phyloP scores from a whole-genome alignment of 805 yeast genomes.

The Hanseniaspora hatyaiensis region DNA sequence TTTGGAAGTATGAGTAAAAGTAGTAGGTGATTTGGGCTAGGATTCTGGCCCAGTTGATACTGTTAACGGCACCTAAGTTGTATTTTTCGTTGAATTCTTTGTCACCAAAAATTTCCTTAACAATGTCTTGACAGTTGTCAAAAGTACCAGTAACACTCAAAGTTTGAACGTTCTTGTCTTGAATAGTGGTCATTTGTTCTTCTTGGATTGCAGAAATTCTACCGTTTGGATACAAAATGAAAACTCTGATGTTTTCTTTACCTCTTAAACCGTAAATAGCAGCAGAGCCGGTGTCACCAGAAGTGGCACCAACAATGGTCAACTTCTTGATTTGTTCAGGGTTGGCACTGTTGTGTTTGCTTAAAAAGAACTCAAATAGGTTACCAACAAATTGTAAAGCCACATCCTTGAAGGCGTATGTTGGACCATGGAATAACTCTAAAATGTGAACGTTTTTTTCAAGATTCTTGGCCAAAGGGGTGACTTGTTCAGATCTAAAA shows the following conservation, averaged over 20 bases:
- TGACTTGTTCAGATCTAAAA: constrained; percentile 75
- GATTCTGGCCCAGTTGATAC: constrained; percentile 98
- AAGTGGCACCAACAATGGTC: constrained; percentile 97
- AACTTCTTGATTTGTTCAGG: constrained; percentile 58
- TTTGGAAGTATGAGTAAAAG: constrained; percentile 79
- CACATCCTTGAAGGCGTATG: constrained; percentile 97
- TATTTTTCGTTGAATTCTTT: constrained; percentile 72
- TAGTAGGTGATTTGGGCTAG: constrained; percentile 96
- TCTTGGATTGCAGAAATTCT: constrained; percentile 96
- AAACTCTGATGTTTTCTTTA: constrained; percentile 94
- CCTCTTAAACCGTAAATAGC: constrained; percentile 96
- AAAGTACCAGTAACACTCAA: constrained; percentile 90
- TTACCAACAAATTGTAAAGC: constrained; percentile 97
- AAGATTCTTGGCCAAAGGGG: constrained; percentile 52
- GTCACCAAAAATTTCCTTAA: constrained; percentile 87
- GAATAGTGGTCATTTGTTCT: constrained; percentile 95
- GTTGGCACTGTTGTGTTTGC: constrained; percentile 52
- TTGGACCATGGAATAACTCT: constrained; percentile 97
- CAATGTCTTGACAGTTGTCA: constrained; percentile 96
- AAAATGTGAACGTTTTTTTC: constrained; percentile 58
- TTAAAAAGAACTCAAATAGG: constrained; percentile 81
- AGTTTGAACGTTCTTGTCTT: constrained; percentile 86
- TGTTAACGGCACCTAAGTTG: constrained; percentile 95
- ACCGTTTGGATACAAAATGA: constrained; percentile 92
- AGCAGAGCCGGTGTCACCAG: constrained; percentile 98